A percentile compares a stretch with the other conserved stretches of the same genome.
These are phyloP conservation scores for Podila minutissima DNA, from an alignment of 192 early-diverging fungal genomes.

Conservation along the genomic window DNA sequence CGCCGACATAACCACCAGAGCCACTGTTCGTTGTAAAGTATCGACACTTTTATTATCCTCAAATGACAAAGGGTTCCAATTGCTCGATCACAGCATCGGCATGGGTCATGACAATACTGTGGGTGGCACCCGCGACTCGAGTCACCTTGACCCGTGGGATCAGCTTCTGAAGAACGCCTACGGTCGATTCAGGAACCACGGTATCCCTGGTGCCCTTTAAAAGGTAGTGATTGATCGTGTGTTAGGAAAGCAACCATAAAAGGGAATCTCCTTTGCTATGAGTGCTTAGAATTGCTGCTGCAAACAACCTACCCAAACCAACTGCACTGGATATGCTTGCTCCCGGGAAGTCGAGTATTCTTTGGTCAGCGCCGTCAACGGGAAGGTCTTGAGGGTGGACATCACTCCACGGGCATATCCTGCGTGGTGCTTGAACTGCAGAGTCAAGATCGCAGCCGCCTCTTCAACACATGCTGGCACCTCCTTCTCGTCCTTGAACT, in stretches of 20 bases:
- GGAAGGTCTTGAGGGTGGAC: slow-evolving; percentile 37
- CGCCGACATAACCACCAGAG: no score
- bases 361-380: slow-evolving; percentile 14
- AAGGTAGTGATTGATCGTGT: background rate
- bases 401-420: slow-evolving; percentile 48
- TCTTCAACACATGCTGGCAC: slow-evolving; percentile 16
- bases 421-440: slow-evolving; percentile 31
- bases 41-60: background rate
- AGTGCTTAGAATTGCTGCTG: no score
- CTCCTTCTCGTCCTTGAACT: slow-evolving; percentile 13
- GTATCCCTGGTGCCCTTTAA: slow-evolving; percentile 39
- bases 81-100: slow-evolving; percentile 16
- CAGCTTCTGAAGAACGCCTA: slow-evolving; percentile 21
- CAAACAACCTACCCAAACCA: slow-evolving; percentile 30
- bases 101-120: slow-evolving; percentile 46
- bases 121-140: slow-evolving; percentile 34
- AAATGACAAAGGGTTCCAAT: slow-evolving; percentile 19
- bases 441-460: slow-evolving; percentile 22
- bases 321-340: slow-evolving; percentile 29
- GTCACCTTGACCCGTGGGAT: slow-evolving; percentile 40
- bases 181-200: slow-evolving; percentile 27
- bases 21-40: background rate
- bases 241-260: background rate
- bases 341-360: slow-evolving; percentile 14
- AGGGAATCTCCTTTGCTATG: background rate